These are phyloP conservation scores for Mucuna pruriens DNA, from an alignment of 306 rosid genomes.

Conservation along the genomic window DNA sequence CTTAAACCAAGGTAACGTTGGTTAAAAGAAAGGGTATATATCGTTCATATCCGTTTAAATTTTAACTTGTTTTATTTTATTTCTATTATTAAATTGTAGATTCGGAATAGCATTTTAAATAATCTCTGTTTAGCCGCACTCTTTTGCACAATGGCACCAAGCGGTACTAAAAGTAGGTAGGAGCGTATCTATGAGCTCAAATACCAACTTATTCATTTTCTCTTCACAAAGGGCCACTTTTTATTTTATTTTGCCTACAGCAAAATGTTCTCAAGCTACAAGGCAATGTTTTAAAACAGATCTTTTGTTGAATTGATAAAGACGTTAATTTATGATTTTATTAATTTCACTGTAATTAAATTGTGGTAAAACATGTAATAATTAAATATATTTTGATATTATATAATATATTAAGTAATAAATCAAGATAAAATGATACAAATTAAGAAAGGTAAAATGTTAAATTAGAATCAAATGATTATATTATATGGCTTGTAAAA, in stretches of 20 bases:
- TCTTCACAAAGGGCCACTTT: not conserved
- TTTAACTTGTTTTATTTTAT: not conserved
- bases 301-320: not conserved
- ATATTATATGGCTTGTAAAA: not conserved
- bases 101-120: not conserved
- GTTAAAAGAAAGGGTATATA: no score
- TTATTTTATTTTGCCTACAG: not conserved
- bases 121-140: not conserved
- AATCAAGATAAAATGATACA: not conserved
- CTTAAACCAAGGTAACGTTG: no score
- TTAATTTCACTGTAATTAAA: not conserved
- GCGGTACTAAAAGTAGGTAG: not conserved
- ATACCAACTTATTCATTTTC: not conserved
- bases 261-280: not conserved
- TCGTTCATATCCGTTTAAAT: not conserved
- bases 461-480: not conserved
- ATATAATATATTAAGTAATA: not conserved
- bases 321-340: not conserved
- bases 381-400: no score
- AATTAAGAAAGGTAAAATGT: not conserved
- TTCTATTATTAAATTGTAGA: not conserved
- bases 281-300: no score
- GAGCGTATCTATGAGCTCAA: not conserved
- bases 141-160: not conserved
- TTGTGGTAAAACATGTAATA: no score